Conservation (phyloP, 2,329 filamentous ascomycete genomes). For the Dothiorella sarmentorum region DNA sequence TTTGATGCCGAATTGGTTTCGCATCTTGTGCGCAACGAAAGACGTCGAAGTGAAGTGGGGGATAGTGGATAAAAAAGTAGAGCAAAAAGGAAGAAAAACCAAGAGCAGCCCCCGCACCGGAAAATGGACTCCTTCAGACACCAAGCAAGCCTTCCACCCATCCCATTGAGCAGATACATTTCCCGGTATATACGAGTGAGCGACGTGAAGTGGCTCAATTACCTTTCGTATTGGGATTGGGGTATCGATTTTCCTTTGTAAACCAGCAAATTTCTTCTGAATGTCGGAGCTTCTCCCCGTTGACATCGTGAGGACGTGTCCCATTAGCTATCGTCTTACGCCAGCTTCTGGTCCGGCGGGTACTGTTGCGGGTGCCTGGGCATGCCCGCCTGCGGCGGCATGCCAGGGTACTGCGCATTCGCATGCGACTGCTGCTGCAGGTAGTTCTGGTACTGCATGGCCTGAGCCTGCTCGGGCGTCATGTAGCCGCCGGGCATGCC, state of each 20-base stretch:
- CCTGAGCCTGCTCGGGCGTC: constrained; percentile 54
- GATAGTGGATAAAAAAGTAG: background rate
- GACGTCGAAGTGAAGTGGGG: constrained; percentile 15
- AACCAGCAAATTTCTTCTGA: constrained; percentile 19
- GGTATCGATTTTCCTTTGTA: constrained; percentile 21
- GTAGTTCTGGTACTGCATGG: constrained; percentile 82
- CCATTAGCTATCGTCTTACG: constrained; percentile 23
- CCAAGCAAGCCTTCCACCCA: constrained; percentile 18
- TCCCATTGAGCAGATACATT: constrained; percentile 19
- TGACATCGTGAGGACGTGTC: constrained; percentile 13
- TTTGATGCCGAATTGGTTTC: background rate
- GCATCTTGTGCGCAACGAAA: constrained; percentile 13
- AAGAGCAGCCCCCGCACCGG: constrained; percentile 15
- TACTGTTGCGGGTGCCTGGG: constrained; percentile 60
- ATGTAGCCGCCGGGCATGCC: constrained; percentile 65
- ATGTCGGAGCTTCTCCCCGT: constrained; percentile 15
- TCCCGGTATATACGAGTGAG: constrained; percentile 20
- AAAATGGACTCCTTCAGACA: constrained; percentile 19
- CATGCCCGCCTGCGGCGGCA: constrained; percentile 75
- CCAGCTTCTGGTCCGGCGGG: constrained; percentile 55
- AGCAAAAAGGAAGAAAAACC: constrained; percentile 15
- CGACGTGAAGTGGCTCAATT: constrained; percentile 11
- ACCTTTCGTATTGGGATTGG: constrained; percentile 19
- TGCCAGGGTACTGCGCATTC: constrained; percentile 63
- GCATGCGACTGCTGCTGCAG: constrained; percentile 64